Base-by-base conservation (phyloP, 2,329 filamentous ascomycete genomes). In the Penicillium sumatraense region DNA sequence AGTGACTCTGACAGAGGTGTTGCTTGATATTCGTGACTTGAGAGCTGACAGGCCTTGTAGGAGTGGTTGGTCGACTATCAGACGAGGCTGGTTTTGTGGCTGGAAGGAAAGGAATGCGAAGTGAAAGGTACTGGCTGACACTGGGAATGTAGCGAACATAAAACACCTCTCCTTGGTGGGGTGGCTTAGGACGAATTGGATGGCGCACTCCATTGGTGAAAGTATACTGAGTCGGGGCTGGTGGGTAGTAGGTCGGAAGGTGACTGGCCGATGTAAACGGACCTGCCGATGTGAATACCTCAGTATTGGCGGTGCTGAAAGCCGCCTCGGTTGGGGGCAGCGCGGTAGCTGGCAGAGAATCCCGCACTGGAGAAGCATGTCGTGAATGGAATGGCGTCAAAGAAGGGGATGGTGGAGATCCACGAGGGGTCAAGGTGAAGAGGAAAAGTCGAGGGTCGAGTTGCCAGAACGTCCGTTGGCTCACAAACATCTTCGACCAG, bases 221-320 rank as follows among this genome's bases (percentile, higher is more conserved):
- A 3, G 84, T 88, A 71, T 93, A 97, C 63, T 93, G 90, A 8
- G 91, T 77, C 1, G 95, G 91, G 2, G 89, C 81, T 0, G 93
- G 92, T 2, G 93, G 93, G 64, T 91, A 97, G 76, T 92, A 97
- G 0, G 92, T 96, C 2, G 93, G 93, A 2, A 97, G 80, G 72
- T 96, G 90, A 38, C 90, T 95, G 13, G 86, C 84, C 1, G 91
- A 96, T 62, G 86, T 86, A 74, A 93, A 96, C 0, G 91, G 91
- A 0, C 89, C 88, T 70, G 24, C 77, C 62, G 71, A 60, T 54
- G 65, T 68, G 51, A 67, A 72, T 0, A 66, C 57, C 3, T 65
- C 66, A 18, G 65, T 61, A 8, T 56, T 70, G 20, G 71, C 55
- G 56, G 75, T 63, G 74, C 78, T 10, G 75, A 73, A 59, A 58